Percentiles rank a stretch among this genome's conserved stretches.
phyloP scores from a whole-genome alignment of 2,329 filamentous ascomycete species.

The Neonectria ditissima region DNA sequence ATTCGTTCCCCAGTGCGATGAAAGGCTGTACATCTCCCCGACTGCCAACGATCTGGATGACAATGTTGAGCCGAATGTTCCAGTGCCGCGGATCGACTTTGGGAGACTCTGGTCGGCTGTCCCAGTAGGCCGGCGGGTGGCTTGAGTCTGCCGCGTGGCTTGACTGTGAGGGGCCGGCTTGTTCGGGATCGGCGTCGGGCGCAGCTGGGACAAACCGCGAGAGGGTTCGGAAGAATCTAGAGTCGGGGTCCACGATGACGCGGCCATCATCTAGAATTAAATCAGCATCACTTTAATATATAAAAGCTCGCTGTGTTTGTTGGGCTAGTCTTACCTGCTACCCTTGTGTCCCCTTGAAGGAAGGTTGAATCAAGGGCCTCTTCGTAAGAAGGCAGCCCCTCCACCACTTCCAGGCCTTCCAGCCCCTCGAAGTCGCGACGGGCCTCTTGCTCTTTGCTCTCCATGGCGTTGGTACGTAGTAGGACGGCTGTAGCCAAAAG shows the following conservation, averaged over 20 bases:
- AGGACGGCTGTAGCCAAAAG: too few relatives aligned
- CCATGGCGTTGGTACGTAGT: neutral
- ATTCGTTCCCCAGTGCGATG: slow-evolving; percentile 75
- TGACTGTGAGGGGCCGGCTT: neutral
- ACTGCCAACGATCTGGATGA: slow-evolving; percentile 83
- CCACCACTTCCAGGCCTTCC: neutral
- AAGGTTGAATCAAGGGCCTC: neutral
- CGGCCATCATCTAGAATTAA: slow-evolving; percentile 18
- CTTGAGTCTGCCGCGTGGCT: too few relatives aligned
- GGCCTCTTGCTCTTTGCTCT: neutral
- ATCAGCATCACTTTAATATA: neutral
- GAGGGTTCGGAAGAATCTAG: slow-evolving; percentile 22
- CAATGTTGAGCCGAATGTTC: slow-evolving; percentile 65
- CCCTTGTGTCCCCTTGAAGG: neutral
- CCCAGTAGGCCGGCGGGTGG: neutral
- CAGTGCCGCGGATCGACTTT: neutral
- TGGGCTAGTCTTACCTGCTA: neutral
- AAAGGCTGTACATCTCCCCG: slow-evolving; percentile 84
- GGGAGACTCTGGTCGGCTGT: neutral
- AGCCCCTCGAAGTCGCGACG: neutral
- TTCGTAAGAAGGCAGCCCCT: neutral
- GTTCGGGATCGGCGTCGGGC: neutral
- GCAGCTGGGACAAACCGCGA: slow-evolving; percentile 18
- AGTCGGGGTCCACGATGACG: slow-evolving; percentile 25
- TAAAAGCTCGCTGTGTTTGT: neutral